Evolutionary conservation across 1,139 yeast genomes (phyloP).

Genomic region (Yamadazyma spencermartinsiae): DNA sequence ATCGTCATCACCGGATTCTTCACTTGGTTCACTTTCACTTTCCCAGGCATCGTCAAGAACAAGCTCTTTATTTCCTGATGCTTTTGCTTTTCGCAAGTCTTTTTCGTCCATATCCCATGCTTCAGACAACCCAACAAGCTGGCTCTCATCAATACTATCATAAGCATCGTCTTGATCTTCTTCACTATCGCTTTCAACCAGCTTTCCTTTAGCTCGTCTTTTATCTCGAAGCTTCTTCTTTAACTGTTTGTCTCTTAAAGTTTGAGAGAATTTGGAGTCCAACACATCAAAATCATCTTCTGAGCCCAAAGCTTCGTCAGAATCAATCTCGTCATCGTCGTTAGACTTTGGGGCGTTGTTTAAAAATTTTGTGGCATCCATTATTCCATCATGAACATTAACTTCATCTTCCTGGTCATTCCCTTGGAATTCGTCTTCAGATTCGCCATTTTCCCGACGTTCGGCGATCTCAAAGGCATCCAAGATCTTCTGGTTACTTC

Average conservation of each 20-base stretch:
- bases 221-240: conserved; percentile 29
- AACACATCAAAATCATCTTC: conserved; percentile 73
- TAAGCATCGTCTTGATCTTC: conserved; percentile 48
- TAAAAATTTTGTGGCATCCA: conserved; percentile 43
- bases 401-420: conserved; percentile 18
- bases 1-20: conserved; percentile 17
- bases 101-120: conserved; percentile 85
- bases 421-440: conserved; percentile 17
- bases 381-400: conserved; percentile 39
- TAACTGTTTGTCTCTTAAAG: conserved; percentile 57
- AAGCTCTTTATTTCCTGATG: conserved; percentile 27
- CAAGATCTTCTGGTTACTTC: conserved; percentile 38
- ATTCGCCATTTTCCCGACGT: conserved; percentile 30
- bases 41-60: conserved; percentile 48
- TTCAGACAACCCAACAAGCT: conserved; percentile 74
- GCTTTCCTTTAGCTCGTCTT: conserved; percentile 20
- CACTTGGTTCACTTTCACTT: conserved; percentile 13
- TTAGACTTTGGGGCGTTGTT: conserved; percentile 24
- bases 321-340: conserved; percentile 70
- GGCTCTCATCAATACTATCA: conserved; percentile 66
- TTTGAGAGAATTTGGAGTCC: conserved; percentile 67
- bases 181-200: conserved; percentile 18
- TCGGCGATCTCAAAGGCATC: conserved; percentile 52
- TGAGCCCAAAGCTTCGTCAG: conserved; percentile 76
- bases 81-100: conserved; percentile 33